A percentile compares a stretch with the other conserved stretches of the same genome.
Evolutionary conservation across 441 rosid species (phyloP).

Genomic region (Cnidoscolus chayamansa): DNA sequence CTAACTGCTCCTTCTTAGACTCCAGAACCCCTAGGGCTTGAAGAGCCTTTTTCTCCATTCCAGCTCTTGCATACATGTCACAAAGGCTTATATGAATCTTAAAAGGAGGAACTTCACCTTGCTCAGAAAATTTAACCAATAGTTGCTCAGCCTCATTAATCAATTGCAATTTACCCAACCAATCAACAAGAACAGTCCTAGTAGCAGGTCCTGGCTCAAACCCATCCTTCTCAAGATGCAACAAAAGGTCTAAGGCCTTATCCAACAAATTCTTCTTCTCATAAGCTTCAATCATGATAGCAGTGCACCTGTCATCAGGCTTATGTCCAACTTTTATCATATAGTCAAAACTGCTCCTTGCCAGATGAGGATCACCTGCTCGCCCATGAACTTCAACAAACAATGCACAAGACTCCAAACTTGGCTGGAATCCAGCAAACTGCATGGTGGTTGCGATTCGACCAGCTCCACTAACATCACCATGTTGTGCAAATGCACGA

Average conservation of each 20-base stretch:
- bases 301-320: conserved; percentile 67
- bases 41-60: conserved; percentile 74
- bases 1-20: conserved; percentile 63
- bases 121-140: conserved; percentile 58
- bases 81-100: conserved; percentile 72
- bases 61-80: conserved; percentile 59
- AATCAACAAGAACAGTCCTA: conserved; percentile 62
- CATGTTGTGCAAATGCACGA: conserved; percentile 48
- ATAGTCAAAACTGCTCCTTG: conserved; percentile 53
- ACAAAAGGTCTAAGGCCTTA: conserved; percentile 60
- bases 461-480: conserved; percentile 46
- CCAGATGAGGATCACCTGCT: conserved; percentile 51
- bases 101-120: conserved; percentile 66
- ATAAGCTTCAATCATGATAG: conserved; percentile 67
- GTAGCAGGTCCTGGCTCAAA: conserved; percentile 68
- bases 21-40: conserved; percentile 70
- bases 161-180: conserved; percentile 63
- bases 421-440: conserved; percentile 37
- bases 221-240: conserved; percentile 74
- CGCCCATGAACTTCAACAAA: conserved; percentile 56
- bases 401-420: conserved; percentile 49
- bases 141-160: conserved; percentile 80
- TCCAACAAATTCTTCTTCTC: conserved; percentile 59
- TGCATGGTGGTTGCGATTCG: conserved; percentile 43
- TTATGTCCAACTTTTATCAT: conserved; percentile 50